Evolutionary conservation across 2,329 filamentous ascomycete genomes (phyloP).

Genomic region (Colletotrichum orbiculare): DNA sequence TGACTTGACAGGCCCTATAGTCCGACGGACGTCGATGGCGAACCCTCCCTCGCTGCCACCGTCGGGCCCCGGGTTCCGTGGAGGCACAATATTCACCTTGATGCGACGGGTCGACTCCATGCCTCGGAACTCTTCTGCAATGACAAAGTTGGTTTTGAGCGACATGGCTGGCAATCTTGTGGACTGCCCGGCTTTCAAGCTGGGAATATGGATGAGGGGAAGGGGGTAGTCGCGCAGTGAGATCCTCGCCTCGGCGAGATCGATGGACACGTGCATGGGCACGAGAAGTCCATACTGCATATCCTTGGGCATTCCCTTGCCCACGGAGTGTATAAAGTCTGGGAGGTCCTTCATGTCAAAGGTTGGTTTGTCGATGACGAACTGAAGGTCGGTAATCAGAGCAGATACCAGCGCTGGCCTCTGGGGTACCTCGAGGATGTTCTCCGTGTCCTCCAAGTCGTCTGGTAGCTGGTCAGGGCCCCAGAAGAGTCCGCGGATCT

Average conservation of each 20-base stretch:
- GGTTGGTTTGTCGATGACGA: conserved; percentile 90
- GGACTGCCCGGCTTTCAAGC: conserved; percentile 82
- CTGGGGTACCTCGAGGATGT: conserved; percentile 85
- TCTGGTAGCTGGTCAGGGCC: conserved; percentile 84
- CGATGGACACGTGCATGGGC: conserved; percentile 88
- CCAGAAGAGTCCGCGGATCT: conserved; percentile 83
- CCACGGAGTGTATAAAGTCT: conserved; percentile 85
- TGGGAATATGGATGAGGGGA: conserved; percentile 89
- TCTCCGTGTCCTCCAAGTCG: conserved; percentile 84
- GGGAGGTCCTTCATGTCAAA: conserved; percentile 87
- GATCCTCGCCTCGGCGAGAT: conserved; percentile 90
- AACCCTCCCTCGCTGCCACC: conserved; percentile 73
- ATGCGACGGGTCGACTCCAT: conserved; percentile 83
- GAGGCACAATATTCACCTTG: conserved; percentile 85
- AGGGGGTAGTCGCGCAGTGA: conserved; percentile 92
- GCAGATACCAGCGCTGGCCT: conserved; percentile 86
- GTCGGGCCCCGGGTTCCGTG: conserved; percentile 67
- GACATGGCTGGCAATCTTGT: conserved; percentile 83
- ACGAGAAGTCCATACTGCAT: conserved; percentile 92
- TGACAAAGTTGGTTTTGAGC: conserved; percentile 89
- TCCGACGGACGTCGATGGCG: conserved; percentile 86
- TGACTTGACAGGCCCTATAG: conserved; percentile 94
- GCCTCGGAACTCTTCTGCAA: conserved; percentile 92
- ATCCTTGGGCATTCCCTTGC: conserved; percentile 95
- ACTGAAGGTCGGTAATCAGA: conserved; percentile 84